Conservation (phyloP, 495 filamentous ascomycete species). For the Penicillium desertorum region DNA sequence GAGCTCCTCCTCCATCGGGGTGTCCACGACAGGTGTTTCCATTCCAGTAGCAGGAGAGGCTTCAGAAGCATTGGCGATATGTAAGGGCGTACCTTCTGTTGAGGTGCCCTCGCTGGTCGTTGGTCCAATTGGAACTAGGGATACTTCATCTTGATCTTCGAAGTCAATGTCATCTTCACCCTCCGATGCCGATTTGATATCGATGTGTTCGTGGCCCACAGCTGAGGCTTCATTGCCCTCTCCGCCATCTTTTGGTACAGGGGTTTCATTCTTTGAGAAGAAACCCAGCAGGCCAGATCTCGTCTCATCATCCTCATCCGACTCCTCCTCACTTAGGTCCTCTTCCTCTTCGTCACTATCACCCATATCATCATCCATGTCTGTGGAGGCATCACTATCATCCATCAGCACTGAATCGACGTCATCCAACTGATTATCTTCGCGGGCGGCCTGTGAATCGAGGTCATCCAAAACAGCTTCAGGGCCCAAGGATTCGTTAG, state of each 20-base stretch:
- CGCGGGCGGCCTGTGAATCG: constrained; percentile 26
- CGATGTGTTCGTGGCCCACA: constrained; percentile 23
- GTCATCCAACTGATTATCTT: constrained; percentile 56
- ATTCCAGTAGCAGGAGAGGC: constrained; percentile 1
- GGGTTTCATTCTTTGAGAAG: constrained; percentile 50
- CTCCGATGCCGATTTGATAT: constrained; percentile 21
- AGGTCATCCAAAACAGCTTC: constrained; percentile 27
- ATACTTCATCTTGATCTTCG: constrained; percentile 48
- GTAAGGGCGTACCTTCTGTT: constrained; percentile 21
- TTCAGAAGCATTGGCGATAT: constrained; percentile 22
- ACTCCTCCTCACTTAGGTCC: constrained; percentile 26
- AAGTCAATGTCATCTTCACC: constrained; percentile 28
- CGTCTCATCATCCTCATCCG: constrained; percentile 52
- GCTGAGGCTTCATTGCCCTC: constrained; percentile 27
- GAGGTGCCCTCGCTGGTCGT: constrained; percentile 14
- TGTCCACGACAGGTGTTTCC: constrained; percentile 5
- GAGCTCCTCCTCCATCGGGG: not conserved
- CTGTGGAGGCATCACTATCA: constrained; percentile 77
- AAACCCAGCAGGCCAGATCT: constrained; percentile 67
- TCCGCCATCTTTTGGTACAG: constrained; percentile 38
- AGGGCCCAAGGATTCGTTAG: constrained; percentile 20
- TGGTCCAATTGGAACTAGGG: constrained; percentile 44
- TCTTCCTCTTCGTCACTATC: constrained; percentile 57
- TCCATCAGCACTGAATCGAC: constrained; percentile 66
- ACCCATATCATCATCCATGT: constrained; percentile 84